Evolutionary conservation across 768 basidiomycete species (phyloP), one percentile per base, ranked within the genome.

Genomic region (Phanerodontia chrysosporium): DNA sequence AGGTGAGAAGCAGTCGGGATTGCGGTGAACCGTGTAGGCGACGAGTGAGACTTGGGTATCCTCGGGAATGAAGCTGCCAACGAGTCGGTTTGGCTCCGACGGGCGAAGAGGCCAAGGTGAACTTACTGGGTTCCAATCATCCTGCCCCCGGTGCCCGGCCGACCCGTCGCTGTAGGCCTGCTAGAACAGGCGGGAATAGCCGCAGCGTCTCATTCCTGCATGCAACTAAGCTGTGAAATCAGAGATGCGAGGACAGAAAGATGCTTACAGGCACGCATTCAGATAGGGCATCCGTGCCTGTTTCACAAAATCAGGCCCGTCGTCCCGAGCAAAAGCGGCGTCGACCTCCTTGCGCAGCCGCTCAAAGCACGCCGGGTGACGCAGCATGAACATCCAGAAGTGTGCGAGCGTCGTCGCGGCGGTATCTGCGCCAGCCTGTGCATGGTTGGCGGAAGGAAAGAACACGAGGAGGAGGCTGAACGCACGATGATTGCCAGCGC

Each of bases 271-370:
- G 53, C 68, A 65, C 30, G 72, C 78, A 59, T 74, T 72, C 45
- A 78, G 60, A 49, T 71, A 68, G 9, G 67, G 66, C 61, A 78
- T 67, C 22, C 65, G 49, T 3, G 66, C 60, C 35, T 64, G 63
- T 25, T 62, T 45, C 42, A 35, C 58, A 18, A 58, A 60, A 45
- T 66, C 60, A 22, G 46, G 56, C 25, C 69, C 69, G 46, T 68
- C 65, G 14, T 62, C 68, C 1, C 58, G 57, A 16, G 71, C 69
- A 52, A 65, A 71, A n/a, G 52, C 49, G 27, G 58, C 45, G 57
- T 82, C 80, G 2, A 83, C 57, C 57, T 83, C 81, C 14, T 67
- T 67, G 57, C 71, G 73, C 25, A 81, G 70, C 13, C 72, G 75
- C 8, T 59, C 58, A 42, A 74, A 74, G 36, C 66, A 66, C 0